Evolutionary conservation across 192 early-diverging fungal genomes (phyloP), one percentile per base, ranked within the genome.

Genomic region (Backusella luteola): DNA sequence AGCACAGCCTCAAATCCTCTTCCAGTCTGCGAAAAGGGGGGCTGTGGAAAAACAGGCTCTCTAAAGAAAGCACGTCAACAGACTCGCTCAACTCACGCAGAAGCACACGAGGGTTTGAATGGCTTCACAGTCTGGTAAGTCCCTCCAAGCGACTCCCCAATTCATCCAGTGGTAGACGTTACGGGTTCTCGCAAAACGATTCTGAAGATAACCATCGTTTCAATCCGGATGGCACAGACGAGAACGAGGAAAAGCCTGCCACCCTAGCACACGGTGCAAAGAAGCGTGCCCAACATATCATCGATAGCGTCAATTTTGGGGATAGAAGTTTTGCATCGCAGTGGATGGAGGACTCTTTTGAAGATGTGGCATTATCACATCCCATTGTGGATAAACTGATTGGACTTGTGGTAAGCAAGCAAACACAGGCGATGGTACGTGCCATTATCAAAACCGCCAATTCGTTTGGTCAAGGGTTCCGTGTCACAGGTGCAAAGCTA

Each of bases 401-500:
- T 42, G 81, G 81, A 0, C 17, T 80, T 71, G 85, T 83, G 0
- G 85, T 88, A 7, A 84, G 80, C 4, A 78, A 79, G 0, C 81
- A 88, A 39, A 88, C 87, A 3, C 76, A 81, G 42, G 81, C 81
- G 3, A 70, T 88, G 32, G 80, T 88, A 26, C 80, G 85, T 34
- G 84, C 85, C 1, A 84, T 88, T 7, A 82, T 85, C 15, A 80
- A 81, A 11, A 17, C 86, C 0, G 85, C 80, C 1, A 81, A 81
- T 34, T 80, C 83, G 5, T 87, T 85, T 73, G 86, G 87, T 74
- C 89, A 91, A 73, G 90, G 90, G 5, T 83, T 91, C 19, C 88
- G 89, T 73, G 81, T 89, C 11, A 86, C 85, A n/a, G 82, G 78
- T 35, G 74, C 85, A 1, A 84, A 88, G 78, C 67, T 90, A 15